Percentiles rank a stretch among this genome's conserved stretches.
Evolutionary conservation across 2,329 filamentous ascomycete species (phyloP).

Genomic region (Verticillium nonalfalfae): DNA sequence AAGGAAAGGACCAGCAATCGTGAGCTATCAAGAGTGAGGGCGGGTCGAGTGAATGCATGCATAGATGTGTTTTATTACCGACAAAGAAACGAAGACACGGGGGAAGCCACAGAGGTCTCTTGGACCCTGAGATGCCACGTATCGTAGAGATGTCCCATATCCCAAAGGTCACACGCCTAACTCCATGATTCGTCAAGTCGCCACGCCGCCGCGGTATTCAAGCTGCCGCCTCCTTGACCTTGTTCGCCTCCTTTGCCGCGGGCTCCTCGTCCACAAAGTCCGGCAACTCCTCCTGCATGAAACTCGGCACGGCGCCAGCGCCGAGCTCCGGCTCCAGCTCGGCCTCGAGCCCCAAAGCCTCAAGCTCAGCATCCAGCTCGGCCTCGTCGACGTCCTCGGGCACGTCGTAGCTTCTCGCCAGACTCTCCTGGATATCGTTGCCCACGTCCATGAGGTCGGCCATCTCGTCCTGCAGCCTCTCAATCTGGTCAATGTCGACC

Average conservation of each 20-base stretch:
- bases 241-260: constrained; percentile 49
- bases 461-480: constrained; percentile 98
- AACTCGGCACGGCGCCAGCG: constrained; percentile 64
- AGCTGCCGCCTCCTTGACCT: constrained; percentile 75
- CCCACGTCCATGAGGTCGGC: constrained; percentile 95
- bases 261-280: constrained; percentile 93
- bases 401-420: constrained; percentile 85
- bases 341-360: constrained; percentile 90
- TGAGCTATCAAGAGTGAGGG: background rate
- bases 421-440: constrained; percentile 96
- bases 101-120: background rate
- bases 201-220: constrained; percentile 18
- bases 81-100: too few relatives aligned
- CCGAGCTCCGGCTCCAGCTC: constrained; percentile 70
- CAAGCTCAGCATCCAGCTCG: constrained; percentile 91
- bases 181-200: background rate
- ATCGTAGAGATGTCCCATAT: background rate
- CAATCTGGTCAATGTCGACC: constrained; percentile 95
- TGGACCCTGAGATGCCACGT: background rate
- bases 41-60: background rate
- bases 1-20: background rate
- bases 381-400: constrained; percentile 96
- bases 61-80: too few relatives aligned
- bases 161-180: background rate
- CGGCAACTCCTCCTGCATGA: constrained; percentile 81